Evolutionary conservation across 169 alveolate genomes (phyloP).

Genomic region (Cryptosporidium canis): DNA sequence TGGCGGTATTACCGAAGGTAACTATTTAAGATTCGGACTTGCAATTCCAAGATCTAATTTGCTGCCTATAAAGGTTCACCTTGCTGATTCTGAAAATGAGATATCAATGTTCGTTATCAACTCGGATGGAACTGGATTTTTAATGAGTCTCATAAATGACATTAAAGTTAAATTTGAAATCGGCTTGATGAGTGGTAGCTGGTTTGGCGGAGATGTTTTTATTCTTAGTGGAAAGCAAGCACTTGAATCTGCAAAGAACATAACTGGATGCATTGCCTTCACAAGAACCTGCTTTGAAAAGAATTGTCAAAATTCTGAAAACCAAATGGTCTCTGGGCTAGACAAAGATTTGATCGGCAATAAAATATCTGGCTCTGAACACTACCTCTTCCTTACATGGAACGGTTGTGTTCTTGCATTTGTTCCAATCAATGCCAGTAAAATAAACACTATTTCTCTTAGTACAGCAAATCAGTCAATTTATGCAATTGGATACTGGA

Average conservation of each 20-base stretch:
- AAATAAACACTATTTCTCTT: neutral
- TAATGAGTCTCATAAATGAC: neutral
- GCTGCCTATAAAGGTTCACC: neutral
- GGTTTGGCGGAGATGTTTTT: constrained; percentile 11
- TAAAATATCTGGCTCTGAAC: neutral
- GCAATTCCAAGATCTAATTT: neutral
- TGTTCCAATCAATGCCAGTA: neutral
- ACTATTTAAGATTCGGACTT: neutral
- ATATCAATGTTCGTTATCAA: neutral
- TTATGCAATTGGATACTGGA: neutral
- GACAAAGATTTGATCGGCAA: neutral
- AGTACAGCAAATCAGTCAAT: neutral
- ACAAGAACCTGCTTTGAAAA: neutral
- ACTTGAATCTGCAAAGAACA: neutral
- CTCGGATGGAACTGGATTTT: neutral
- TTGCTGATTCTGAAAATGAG: neutral
- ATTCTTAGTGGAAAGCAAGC: neutral
- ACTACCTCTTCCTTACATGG: neutral
- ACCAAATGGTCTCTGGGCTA: neutral
- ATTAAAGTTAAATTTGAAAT: neutral
- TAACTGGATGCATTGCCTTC: neutral
- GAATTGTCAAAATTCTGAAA: neutral
- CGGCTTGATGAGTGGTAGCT: constrained; percentile 4
- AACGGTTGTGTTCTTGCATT: neutral
- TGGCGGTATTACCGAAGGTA: neutral